Evolutionary conservation across 2,329 filamentous ascomycete genomes (phyloP).

Genomic region (Epicoccum sorghinum): DNA sequence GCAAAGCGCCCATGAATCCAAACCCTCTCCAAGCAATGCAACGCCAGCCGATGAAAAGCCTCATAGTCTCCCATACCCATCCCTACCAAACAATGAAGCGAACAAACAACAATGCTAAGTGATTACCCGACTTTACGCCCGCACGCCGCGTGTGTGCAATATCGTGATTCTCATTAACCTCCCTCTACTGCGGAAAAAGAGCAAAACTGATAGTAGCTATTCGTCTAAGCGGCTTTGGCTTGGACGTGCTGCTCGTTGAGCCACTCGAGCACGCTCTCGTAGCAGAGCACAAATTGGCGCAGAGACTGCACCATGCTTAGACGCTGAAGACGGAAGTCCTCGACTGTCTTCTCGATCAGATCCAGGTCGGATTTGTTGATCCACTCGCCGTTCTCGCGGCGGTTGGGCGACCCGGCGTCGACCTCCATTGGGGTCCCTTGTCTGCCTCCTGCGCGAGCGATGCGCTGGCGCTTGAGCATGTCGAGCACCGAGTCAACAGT

Average conservation of each 20-base stretch:
- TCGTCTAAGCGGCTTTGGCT: conserved; percentile 1
- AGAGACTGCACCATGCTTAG: conserved; percentile 97
- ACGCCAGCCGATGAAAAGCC: no score
- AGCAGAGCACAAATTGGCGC: conserved; percentile 92
- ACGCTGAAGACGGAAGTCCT: conserved; percentile 86
- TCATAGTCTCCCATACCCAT: no score
- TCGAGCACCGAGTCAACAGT: conserved; percentile 95
- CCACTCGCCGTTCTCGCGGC: conserved; percentile 64
- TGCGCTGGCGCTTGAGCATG: conserved; percentile 87
- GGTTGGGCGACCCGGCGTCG: conserved; percentile 26
- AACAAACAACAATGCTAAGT: no score
- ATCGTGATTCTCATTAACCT: no score
- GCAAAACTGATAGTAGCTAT: no score
- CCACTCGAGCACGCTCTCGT: conserved; percentile 94
- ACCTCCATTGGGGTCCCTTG: conserved; percentile 53
- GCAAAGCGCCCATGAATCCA: no score
- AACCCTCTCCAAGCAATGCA: no score
- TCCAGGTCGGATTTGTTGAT: conserved; percentile 74
- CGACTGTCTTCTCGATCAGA: conserved; percentile 83
- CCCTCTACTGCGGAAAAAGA: no score
- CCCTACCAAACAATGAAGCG: no score
- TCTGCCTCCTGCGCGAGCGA: conserved; percentile 40
- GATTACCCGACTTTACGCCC: no score
- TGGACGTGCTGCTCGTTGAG: conserved; percentile 56
- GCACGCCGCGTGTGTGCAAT: no score